Evolutionary conservation across 208 protist species (phyloP), one percentile per base, ranked within the genome.

Genomic region (Herpetomonas samuelpessoai): DNA sequence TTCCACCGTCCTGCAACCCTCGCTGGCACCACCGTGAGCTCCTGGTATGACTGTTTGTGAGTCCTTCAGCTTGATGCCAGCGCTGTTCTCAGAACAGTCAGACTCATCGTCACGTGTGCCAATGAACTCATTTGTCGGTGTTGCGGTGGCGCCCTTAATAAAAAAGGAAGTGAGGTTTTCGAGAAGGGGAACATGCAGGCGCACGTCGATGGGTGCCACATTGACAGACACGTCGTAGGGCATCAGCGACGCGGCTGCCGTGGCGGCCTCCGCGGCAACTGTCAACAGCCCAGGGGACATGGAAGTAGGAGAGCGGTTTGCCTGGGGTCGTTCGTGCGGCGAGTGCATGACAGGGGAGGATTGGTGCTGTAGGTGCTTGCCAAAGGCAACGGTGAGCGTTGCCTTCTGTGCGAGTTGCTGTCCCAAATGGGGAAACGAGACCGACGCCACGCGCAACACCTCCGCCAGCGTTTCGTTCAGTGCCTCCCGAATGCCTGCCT

Each of bases 141-240:
- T n/a, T n/a, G n/a, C n/a, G n/a, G n/a, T n/a, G n/a, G n/a, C n/a
- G n/a, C 35, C 16, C 35, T 38, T 44, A 25, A 47, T 41, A 0
- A 62, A 63, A 64, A 79, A 81, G n/a, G 55, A 29, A 30, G 68
- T 21, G 27, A 30, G 62, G 4, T 65, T 45, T 6, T 52, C 45
- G 41, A 81, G 19, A 45, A 71, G 69, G 12, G 62, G 47, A 3
- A 72, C 50, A 29, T 71, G 26, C 18, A 76, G 3, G 39, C 64
- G 62, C 53, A 60, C 65, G 51, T 59, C 68, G 26, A 72, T 55
- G 16, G 62, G 63, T 16, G 35, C 39, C 14, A 73, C 49, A 1
- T 62, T 14, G 12, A 81, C 46, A 25, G 59, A 25, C 14, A 73
- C n/a, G 39, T 57, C 28, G 24, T 65, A 48, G 44, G 44, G 44